A percentile compares a stretch with the other conserved stretches of the same genome.
Conservation (phyloP, 331 rosid species). For the Quercus tomentella region DNA sequence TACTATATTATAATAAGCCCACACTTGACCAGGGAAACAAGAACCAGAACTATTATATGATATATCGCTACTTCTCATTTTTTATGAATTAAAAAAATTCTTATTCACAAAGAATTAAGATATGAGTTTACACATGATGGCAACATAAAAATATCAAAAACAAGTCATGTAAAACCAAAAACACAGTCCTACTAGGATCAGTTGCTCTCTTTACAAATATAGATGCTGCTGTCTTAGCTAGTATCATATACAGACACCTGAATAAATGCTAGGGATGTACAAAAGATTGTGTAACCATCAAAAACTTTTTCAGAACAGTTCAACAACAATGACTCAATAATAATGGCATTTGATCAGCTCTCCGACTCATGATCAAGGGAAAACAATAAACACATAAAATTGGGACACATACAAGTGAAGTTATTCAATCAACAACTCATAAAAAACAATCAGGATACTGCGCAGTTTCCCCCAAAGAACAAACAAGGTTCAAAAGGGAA, state of each 20-base stretch:
- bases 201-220: background rate
- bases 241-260: background rate
- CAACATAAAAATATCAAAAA: background rate
- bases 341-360: background rate
- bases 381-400: background rate
- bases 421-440: background rate
- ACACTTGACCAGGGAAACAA: slow-evolving; percentile 1
- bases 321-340: background rate
- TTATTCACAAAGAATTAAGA: background rate
- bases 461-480: background rate
- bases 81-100: background rate
- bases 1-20: slow-evolving; percentile 18
- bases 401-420: background rate
- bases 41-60: slow-evolving; percentile 13
- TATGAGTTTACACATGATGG: background rate
- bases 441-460: background rate
- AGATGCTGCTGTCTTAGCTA: background rate
- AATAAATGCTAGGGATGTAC: background rate
- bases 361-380: background rate
- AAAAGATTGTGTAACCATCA: background rate
- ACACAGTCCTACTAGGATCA: background rate
- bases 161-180: background rate
- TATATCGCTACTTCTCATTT: slow-evolving; percentile 10
- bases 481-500: background rate
- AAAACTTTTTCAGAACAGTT: background rate